phyloP scores from a whole-genome alignment of 1,284 basidiomycete genomes.

The Cutaneotrichosporon dermatis region DNA sequence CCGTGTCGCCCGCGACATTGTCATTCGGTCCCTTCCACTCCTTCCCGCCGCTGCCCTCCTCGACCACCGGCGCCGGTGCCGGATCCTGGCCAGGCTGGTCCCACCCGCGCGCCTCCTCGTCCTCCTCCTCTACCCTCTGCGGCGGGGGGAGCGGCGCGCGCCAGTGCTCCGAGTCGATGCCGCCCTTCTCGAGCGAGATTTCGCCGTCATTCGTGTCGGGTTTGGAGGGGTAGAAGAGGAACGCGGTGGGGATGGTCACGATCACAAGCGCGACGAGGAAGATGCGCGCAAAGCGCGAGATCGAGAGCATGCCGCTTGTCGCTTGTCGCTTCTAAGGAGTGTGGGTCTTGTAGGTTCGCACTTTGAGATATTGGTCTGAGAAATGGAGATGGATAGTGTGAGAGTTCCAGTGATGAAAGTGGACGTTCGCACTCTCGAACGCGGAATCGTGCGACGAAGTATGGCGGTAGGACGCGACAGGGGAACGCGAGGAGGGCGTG shows the following conservation, averaged over 20 bases:
- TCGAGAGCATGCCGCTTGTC: conserved; percentile 15
- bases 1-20: neutral
- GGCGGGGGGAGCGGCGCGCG: conserved; percentile 17
- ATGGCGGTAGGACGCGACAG: no score
- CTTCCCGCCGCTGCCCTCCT: no score
- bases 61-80: no score
- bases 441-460: no score
- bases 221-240: conserved; percentile 33
- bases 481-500: no score
- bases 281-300: conserved; percentile 34
- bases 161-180: conserved; percentile 40
- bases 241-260: conserved; percentile 36
- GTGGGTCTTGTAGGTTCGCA: no score
- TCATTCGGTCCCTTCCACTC: neutral
- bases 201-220: conserved; percentile 5
- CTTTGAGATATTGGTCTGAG: no score
- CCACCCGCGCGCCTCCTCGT: conserved; percentile 5
- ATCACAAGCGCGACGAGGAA: conserved; percentile 34
- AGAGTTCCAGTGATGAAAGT: no score
- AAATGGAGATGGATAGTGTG: no score
- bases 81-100: no score
- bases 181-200: conserved; percentile 31
- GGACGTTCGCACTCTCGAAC: no score
- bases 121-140: neutral
- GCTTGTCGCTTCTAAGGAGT: no score